A percentile compares a stretch with the other conserved stretches of the same genome.
Evolutionary conservation across 305 asterid genomes (phyloP).

Genomic region (Fraxinus xanthoxyloides): DNA sequence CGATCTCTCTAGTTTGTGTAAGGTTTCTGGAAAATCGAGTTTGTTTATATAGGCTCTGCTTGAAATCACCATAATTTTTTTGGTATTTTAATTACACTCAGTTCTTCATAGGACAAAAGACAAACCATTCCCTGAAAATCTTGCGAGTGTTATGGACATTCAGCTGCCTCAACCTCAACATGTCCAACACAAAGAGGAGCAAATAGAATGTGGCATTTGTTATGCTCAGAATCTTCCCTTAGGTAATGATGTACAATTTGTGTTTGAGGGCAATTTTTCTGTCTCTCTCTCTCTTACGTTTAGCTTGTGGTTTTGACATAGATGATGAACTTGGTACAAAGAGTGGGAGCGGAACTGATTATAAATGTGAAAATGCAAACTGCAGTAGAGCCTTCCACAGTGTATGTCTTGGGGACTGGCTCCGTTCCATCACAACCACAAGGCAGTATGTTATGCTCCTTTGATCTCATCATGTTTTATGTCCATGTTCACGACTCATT

Average conservation of each 20-base stretch:
- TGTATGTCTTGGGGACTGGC: constrained; percentile 86
- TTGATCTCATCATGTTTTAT: background rate
- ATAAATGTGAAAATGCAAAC: constrained; percentile 64
- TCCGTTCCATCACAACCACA: constrained; percentile 74
- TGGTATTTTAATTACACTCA: background rate
- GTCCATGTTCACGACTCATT: constrained; percentile 4
- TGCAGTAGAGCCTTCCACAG: constrained; percentile 74
- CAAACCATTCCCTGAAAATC: constrained; percentile 56
- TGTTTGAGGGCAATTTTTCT: background rate
- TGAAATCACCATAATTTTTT: background rate
- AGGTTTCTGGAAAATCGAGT: background rate
- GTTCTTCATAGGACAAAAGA: constrained; percentile 50
- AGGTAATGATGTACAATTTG: constrained; percentile 41
- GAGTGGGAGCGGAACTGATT: constrained; percentile 77
- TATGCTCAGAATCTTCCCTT: constrained; percentile 77
- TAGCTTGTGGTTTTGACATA: constrained; percentile 30
- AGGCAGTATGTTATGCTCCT: constrained; percentile 57
- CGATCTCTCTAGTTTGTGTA: background rate
- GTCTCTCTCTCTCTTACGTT: background rate
- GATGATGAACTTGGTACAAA: constrained; percentile 79
- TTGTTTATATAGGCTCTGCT: constrained; percentile 13
- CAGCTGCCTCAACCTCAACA: constrained; percentile 51
- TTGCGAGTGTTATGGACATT: constrained; percentile 45
- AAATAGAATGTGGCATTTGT: constrained; percentile 80
- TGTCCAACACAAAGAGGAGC: constrained; percentile 49